Base-by-base conservation (phyloP, 805 yeast species). In the Yamadazyma ubonensis region DNA sequence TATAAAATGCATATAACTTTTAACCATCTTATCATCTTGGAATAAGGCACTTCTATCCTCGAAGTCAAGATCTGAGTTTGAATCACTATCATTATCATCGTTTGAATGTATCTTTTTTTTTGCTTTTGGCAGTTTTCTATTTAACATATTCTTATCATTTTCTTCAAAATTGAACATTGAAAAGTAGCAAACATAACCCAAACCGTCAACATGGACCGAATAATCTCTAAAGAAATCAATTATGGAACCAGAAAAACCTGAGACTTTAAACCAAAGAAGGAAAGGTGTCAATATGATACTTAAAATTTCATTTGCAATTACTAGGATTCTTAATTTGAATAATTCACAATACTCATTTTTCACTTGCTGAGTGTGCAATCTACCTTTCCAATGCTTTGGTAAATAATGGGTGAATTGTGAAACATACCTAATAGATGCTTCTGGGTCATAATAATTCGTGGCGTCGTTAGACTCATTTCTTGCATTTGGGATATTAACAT, bases 171-270 rank as follows among this genome's bases (percentile, higher is more conserved):
- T 83, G 63, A 93, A 93, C 81, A 87, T 86, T 2, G 98, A 98
- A 71, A 83, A 88, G 21, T 87, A 82, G 56, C 98, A 91, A 27
- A 93, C 96, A 54, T 90, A 84, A 0, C 99, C 99, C 29, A 93
- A 67, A 0, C 96, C 98, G 64, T 90, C 97, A 34, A 90, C 87
- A 58, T 91, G 93, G 9, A 89, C 81, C 9, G 96, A 81, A 50
- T 78, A 83, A 43, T 91, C 97, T 41, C 98, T 67, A 59, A 91
- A 87, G 55, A 93, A 93, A 55, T 93, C 98, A 22, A 93, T 77
- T 32, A 93, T 84, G 19, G 78, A 71, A 20, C 85, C 90, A 10
- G 91, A 70, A 18, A 79, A 73, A 36, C 74, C 73, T 3, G 96
- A 88, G 19, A 93, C 67, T 14, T 87, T 78, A 55, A 83, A 80